Percentiles rank a stretch among this genome's conserved stretches.
phyloP scores from a whole-genome alignment of 306 rosid species.

The Corylus americana region DNA sequence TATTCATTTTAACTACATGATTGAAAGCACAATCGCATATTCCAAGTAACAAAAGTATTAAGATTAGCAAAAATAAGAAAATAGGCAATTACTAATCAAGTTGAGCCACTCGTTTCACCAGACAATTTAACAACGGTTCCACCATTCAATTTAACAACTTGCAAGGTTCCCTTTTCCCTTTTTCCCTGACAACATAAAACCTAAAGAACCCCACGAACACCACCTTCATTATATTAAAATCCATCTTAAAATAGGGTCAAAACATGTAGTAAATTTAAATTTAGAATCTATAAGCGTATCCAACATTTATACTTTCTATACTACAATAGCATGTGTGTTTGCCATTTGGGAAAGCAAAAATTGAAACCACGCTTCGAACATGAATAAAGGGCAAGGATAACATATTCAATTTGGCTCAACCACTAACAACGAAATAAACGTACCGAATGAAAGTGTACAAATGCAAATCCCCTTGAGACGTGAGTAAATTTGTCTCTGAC shows the following conservation, averaged over 20 bases:
- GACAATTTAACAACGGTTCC: not conserved
- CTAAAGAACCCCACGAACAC: not conserved
- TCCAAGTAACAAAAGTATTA: not conserved
- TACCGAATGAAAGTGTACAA: slow-evolving; percentile 96
- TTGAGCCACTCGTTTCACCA: not conserved
- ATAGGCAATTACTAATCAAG: not conserved
- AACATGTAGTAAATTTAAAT: not conserved
- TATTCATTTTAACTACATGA: not conserved
- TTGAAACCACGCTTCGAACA: not conserved
- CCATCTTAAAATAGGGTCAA: not conserved
- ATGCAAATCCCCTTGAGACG: slow-evolving; percentile 97
- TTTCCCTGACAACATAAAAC: not conserved
- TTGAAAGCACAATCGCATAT: not conserved
- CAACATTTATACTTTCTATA: not conserved
- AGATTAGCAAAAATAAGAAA: not conserved
- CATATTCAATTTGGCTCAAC: slow-evolving; percentile 7
- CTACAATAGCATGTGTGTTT: not conserved
- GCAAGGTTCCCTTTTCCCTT: not conserved
- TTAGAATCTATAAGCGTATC: not conserved
- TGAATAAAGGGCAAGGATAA: slow-evolving; percentile 8
- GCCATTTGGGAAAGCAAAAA: not conserved
- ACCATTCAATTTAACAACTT: not conserved
- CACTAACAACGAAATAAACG: slow-evolving; percentile 28
- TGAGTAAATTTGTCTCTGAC: slow-evolving; percentile 98
- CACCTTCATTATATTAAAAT: not conserved